Evolutionary conservation across 164 flowering plant species (phyloP), one percentile per base, ranked within the genome.

Genomic region (Magnolia kwangsiensis): DNA sequence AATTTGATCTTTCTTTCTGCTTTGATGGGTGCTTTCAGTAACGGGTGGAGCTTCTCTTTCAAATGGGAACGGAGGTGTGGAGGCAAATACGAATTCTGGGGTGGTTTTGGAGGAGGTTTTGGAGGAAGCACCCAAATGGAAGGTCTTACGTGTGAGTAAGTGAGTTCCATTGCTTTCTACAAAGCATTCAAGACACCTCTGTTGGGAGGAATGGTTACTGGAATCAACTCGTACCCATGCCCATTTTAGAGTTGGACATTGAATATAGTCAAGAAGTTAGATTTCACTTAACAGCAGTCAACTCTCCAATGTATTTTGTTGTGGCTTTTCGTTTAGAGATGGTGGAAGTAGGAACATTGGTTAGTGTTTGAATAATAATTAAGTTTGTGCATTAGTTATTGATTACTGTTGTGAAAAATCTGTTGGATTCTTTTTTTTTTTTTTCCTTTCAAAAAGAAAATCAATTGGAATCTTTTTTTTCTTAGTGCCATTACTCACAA

Each of bases 71-170:
- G 76, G 29, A 50, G 37, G 18, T 61, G 49, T 50, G 7, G 77
- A 82, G 21, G 49, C 79, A 24, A 82, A 69, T 77, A 69, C 86
- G 14, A 78, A 45, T 74, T 74, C 75, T 78, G 83, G 84, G 19
- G 75, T 87, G 14, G 79, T 83, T 71, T 84, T 96, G 78, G 88
- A 89, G 76, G 97, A 90, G 85, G 88, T 91, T 50, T 79, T 96
- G 87, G 99, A 96, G 84, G 97, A 89, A 83, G 79, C 98, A 72
- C 99, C 99, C 68, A 94, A 96, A 83, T 96, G 98, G 99, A 96
- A 92, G 89, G 90, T 94, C 81, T 91, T 96, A 86, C 93, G 89
- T 85, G 99, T 93, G 96, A 91, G 99, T 96, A 90, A 87, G 91
- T 88, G 93, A 91, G 88, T 87, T 86, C 78, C 82, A 63, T 67